Conservation (phyloP, 2,329 filamentous ascomycete species). For the Mariannaea elegans region DNA sequence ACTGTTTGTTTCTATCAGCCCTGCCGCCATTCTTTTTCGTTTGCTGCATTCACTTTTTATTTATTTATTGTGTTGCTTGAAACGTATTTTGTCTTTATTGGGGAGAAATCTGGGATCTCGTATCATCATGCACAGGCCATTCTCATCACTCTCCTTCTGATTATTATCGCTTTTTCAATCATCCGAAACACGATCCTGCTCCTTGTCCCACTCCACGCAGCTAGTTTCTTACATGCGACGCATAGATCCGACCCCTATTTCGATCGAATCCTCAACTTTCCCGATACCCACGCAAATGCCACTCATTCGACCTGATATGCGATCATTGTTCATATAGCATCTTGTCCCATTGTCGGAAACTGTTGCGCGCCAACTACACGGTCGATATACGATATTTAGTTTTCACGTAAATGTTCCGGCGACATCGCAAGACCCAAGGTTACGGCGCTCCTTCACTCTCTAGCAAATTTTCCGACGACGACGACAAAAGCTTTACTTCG, state of each 20-base stretch:
- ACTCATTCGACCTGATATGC: conserved; percentile 12
- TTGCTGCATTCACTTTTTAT: no score
- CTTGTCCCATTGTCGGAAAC: neutral
- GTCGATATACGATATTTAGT: conserved; percentile 27
- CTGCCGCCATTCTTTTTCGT: neutral
- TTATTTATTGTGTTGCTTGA: no score
- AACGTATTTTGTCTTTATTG: neutral
- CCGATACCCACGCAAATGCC: conserved; percentile 9
- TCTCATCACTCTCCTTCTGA: conserved; percentile 29
- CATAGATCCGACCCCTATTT: conserved; percentile 15
- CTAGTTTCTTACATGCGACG: conserved; percentile 19
- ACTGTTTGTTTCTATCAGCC: neutral
- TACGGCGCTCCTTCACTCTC: conserved; percentile 33
- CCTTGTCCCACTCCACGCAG: conserved; percentile 14
- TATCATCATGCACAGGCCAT: conserved; percentile 37
- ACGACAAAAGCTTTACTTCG: conserved; percentile 35
- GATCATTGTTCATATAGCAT: conserved; percentile 14
- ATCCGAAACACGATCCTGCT: conserved; percentile 27
- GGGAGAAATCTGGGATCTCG: conserved; percentile 19
- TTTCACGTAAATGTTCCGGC: conserved; percentile 50
- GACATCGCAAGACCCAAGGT: conserved; percentile 44
- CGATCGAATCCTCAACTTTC: neutral
- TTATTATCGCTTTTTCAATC: conserved; percentile 18
- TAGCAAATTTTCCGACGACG: conserved; percentile 31
- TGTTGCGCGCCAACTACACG: conserved; percentile 7